Base-by-base conservation (phyloP, 345 rosid species). In the Eutrema japonicum region DNA sequence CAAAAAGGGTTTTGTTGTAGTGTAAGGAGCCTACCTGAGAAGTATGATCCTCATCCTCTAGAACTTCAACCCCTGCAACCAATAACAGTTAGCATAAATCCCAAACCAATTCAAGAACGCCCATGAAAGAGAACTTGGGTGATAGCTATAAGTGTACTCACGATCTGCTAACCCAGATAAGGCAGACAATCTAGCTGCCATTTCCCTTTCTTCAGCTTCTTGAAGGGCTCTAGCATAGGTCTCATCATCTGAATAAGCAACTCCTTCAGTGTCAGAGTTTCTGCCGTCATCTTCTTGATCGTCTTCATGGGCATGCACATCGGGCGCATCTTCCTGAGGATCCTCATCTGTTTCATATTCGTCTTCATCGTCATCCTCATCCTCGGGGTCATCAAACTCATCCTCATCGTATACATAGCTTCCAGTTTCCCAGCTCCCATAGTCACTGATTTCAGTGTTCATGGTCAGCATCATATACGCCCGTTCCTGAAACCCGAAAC, bases 161-260 rank as follows among this genome's bases (percentile, higher is more conserved):
- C 93, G 74, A 18, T 83, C 91, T 73, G 76, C 77, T 30, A 96
- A 80, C 52, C 90, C 89, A 57, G 95, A 73, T 65, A 89, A 86
- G 47, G 98, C 92, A 36, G 90, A 80, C 79, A 96, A 67, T 75
- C 94, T 85, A 70, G 89, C 87, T 56, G 91, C 80, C 93, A 92
- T 83, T 27, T 87, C 94, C 63, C 95, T 85, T 74, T 92, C 98
- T 78, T 92, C 99, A 66, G 89, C 89, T 69, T 92, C 98, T 82
- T 90, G 99, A 47, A 92, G 78, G 35, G 97, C 97, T 83, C 97
- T 88, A 29, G 98, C 98, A 80, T 82, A 92, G 0, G 95, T 90
- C 82, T 96, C 97, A 29, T 96, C 98, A 73, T 91, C 89, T 2
- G 90, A 81, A 82, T 78, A 89, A 11, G 64, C 83, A 60, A 75